Evolutionary conservation across 805 yeast genomes (phyloP).

Genomic region (Myxozyma monticola): DNA sequence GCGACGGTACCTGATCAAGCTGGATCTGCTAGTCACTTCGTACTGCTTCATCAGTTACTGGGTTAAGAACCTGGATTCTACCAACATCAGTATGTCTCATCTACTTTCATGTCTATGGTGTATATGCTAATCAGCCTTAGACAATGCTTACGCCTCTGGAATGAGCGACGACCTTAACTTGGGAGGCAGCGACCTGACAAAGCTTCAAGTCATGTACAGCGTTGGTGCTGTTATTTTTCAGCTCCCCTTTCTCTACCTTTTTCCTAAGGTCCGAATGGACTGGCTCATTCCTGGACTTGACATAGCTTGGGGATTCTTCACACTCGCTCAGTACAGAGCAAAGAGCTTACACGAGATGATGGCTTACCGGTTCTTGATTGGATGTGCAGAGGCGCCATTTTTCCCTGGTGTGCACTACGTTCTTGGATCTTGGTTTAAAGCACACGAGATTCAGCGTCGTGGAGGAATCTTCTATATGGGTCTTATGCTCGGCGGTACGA

Average conservation of each 20-base stretch:
- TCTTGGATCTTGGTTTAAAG: too few relatives aligned
- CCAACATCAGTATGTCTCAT: conserved; percentile 47
- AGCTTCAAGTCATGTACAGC: conserved; percentile 58
- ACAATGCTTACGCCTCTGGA: conserved; percentile 65
- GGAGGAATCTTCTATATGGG: conserved; percentile 62
- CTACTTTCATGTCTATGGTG: too few relatives aligned
- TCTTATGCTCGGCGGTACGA: conserved; percentile 60
- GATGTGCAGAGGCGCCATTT: conserved; percentile 64
- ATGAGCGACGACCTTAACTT: conserved; percentile 56
- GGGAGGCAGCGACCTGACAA: conserved; percentile 60
- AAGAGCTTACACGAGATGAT: conserved; percentile 53
- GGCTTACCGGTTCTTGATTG: conserved; percentile 65
- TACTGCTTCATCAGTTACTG: conserved; percentile 65
- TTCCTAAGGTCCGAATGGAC: too few relatives aligned
- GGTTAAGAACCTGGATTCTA: conserved; percentile 64
- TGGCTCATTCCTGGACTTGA: too few relatives aligned
- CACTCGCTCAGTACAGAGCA: conserved; percentile 55
- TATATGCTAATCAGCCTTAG: background rate
- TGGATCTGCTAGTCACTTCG: conserved; percentile 60
- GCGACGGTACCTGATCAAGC: conserved; percentile 49
- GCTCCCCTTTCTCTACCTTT: conserved; percentile 63
- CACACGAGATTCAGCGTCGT: too few relatives aligned
- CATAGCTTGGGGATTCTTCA: conserved; percentile 68
- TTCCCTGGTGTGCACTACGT: conserved; percentile 48
- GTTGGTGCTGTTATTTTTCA: conserved; percentile 63